phyloP scores from a whole-genome alignment of 1,284 basidiomycete genomes.

The Ganoderma boninense region DNA sequence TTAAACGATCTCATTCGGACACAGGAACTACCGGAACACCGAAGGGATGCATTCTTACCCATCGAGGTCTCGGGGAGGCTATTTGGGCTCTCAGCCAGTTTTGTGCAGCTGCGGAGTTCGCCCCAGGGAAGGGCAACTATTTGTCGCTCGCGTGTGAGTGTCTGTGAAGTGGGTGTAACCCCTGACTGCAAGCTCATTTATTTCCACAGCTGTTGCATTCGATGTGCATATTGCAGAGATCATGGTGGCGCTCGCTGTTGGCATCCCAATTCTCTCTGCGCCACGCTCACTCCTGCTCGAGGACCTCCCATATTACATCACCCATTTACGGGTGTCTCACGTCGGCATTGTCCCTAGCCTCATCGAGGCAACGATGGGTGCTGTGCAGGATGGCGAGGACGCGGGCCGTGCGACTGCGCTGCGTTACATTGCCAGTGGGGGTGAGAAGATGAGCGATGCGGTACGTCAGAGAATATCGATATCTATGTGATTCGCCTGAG shows the following conservation, averaged over 20 bases:
- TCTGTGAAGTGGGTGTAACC: not conserved
- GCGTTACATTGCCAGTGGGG: slow-evolving; percentile 58
- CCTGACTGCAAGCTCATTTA: slow-evolving; percentile 34
- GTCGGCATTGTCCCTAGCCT: slow-evolving; percentile 62
- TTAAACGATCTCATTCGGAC: slow-evolving; percentile 1
- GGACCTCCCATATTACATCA: slow-evolving; percentile 54
- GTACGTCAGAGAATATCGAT: slow-evolving; percentile 41
- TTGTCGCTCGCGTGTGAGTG: slow-evolving; percentile 54
- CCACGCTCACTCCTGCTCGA: slow-evolving; percentile 55
- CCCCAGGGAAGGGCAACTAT: slow-evolving; percentile 48
- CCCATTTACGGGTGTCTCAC: slow-evolving; percentile 56
- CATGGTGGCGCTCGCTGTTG: slow-evolving; percentile 51
- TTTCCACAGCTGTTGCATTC: slow-evolving; percentile 47
- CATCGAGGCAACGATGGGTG: slow-evolving; percentile 59
- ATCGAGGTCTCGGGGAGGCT: slow-evolving; percentile 53
- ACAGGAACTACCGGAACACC: slow-evolving; percentile 64
- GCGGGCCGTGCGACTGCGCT: slow-evolving; percentile 42
- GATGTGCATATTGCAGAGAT: slow-evolving; percentile 61
- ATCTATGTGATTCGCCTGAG: not conserved
- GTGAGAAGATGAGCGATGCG: slow-evolving; percentile 62
- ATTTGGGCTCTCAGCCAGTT: slow-evolving; percentile 51
- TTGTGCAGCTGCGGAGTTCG: slow-evolving; percentile 47
- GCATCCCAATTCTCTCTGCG: slow-evolving; percentile 55
- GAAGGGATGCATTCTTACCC: slow-evolving; percentile 63
- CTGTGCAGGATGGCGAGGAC: slow-evolving; percentile 43